A percentile compares a stretch with the other conserved stretches of the same genome.
Evolutionary conservation across 768 basidiomycete species (phyloP).

Genomic region (Calocybe indica): DNA sequence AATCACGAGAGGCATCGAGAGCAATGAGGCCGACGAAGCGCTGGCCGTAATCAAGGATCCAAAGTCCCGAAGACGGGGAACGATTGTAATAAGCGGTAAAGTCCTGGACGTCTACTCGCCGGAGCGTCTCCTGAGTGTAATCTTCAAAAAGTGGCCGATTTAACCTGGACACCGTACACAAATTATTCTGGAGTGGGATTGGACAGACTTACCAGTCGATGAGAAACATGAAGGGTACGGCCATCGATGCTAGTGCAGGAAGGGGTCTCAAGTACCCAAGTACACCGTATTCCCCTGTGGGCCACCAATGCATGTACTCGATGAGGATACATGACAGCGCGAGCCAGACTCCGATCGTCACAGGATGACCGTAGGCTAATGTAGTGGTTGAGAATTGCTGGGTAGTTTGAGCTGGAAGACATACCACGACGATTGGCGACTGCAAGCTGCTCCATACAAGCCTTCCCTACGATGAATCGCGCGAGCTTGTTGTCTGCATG

Average conservation of each 20-base stretch:
- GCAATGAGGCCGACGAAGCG: constrained; percentile 65
- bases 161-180: constrained; percentile 35
- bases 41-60: constrained; percentile 56
- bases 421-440: constrained; percentile 58
- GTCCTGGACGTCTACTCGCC: constrained; percentile 48
- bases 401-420: neutral
- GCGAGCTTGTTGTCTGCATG: constrained; percentile 51
- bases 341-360: constrained; percentile 59
- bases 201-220: constrained; percentile 57
- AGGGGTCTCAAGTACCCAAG: constrained; percentile 51
- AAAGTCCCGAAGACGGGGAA: constrained; percentile 61
- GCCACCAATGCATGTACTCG: constrained; percentile 65
- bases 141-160: constrained; percentile 68
- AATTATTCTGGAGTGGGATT: neutral
- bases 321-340: constrained; percentile 53
- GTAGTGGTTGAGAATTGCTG: constrained; percentile 1
- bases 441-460: constrained; percentile 62
- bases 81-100: constrained; percentile 50
- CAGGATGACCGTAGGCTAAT: constrained; percentile 50
- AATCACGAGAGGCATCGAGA: constrained; percentile 52
- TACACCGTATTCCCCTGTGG: constrained; percentile 34
- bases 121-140: constrained; percentile 43
- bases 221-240: constrained; percentile 57
- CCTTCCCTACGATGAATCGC: constrained; percentile 60
- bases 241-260: constrained; percentile 60